These are phyloP conservation scores for Aspergillus saccharolyticus DNA, from an alignment of 495 filamentous ascomycete species.

Conservation along the genomic window DNA sequence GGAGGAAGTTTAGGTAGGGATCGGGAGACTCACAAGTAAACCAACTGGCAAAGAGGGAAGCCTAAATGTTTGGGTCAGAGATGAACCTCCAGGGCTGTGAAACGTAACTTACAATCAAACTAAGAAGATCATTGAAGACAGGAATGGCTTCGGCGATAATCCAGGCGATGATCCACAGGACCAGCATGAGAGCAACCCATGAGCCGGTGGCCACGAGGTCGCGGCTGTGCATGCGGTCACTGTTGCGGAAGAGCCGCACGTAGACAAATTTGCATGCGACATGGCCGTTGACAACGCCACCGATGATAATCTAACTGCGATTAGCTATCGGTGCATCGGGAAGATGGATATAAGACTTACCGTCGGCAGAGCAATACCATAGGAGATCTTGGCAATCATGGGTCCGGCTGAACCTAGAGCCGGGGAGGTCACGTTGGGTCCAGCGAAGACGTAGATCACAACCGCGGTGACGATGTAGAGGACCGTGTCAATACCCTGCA, in stretches of 20 bases:
- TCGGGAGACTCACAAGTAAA: conserved; percentile 29
- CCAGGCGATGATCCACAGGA: conserved; percentile 58
- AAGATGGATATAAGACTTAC: conserved; percentile 18
- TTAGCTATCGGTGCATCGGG: neutral
- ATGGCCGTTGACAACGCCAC: conserved; percentile 64
- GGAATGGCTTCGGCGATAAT: conserved; percentile 67
- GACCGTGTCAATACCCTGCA: conserved; percentile 55
- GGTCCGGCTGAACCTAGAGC: conserved; percentile 61
- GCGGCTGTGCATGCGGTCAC: conserved; percentile 51
- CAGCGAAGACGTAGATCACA: conserved; percentile 67
- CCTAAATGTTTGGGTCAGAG: conserved; percentile 19
- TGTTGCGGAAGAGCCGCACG: conserved; percentile 52
- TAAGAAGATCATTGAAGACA: conserved; percentile 60
- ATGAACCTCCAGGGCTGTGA: no score
- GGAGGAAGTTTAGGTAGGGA: neutral
- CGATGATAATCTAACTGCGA: conserved; percentile 44
- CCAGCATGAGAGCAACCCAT: conserved; percentile 55
- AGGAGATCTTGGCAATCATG: conserved; percentile 63
- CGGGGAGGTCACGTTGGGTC: conserved; percentile 59
- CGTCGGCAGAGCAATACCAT: conserved; percentile 69
- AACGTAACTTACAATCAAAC: conserved; percentile 23
- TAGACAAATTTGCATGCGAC: conserved; percentile 58
- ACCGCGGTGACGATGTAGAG: conserved; percentile 64
- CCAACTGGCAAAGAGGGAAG: conserved; percentile 33
- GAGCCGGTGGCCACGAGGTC: conserved; percentile 40